Evolutionary conservation across 768 basidiomycete genomes (phyloP), one percentile per base, ranked within the genome.

Genomic region (Suillus sp.): DNA sequence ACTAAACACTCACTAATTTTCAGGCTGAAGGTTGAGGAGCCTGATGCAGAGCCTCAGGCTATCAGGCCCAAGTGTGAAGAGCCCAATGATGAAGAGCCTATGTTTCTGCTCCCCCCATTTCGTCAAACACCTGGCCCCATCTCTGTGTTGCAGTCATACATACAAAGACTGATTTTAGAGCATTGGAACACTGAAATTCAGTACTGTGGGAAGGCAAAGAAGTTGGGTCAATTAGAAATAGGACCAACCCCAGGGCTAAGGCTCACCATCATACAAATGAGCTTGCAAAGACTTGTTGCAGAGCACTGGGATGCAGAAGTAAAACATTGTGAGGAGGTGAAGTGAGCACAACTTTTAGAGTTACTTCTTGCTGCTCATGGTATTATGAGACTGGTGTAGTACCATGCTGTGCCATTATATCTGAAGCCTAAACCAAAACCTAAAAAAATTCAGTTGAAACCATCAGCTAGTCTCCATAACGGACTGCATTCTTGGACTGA

Each of bases 401-500:
- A 4, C 22, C 2, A 11, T 47, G 45, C 22, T 2, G 11, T 47
- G 45, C 22, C 4, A 0, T 47, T 3, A 45, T 45, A 9, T 4
- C 45, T 25, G 45, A 45, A 38, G 38, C 16, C 38, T 38, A 42
- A 13, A 47, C 22, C 45, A 2, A 22, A 47, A 47, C 45, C 45
- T 47, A 47, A 47, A 45, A 45, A 47, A 22, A 25, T 22, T 47
- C 45, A 47, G 45, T 47, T 25, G 45, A 47, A 47, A 47, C 45
- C 22, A 20, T 45, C 1, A 18, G 40, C 18, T 42, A 42, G 40
- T 42, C 40, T 42, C 40, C 40, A 42, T 42, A 18, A 42, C 5
- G 18, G 53, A 66, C 47, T 63, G 63, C 62, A 16, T 65, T 30
- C 47, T 61, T 2, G 2, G 35, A 10, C 9, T 35, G 35, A n/a